Evolutionary conservation across 129 eudicot genomes (phyloP).

Genomic region (Cynara cardunculus): DNA sequence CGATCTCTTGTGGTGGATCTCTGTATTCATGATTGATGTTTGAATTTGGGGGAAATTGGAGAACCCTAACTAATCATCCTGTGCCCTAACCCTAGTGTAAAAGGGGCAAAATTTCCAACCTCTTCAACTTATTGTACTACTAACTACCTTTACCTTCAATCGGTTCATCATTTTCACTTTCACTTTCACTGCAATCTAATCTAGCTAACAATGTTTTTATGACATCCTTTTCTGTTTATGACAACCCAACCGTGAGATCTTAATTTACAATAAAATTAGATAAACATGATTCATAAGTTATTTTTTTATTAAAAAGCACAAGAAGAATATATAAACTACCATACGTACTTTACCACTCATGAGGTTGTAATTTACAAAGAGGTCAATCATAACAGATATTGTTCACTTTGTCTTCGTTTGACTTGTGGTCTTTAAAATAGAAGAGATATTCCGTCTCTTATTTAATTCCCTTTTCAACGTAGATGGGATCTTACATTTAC

Average conservation of each 20-base stretch:
- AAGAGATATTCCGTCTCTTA: no score
- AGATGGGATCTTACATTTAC: no score
- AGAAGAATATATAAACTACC: no score
- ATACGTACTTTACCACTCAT: no score
- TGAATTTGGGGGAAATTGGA: slow-evolving; percentile 23
- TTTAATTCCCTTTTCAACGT: no score
- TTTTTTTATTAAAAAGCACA: background rate
- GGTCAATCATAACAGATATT: no score
- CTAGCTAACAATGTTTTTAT: background rate
- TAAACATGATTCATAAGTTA: background rate
- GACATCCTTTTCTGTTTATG: background rate
- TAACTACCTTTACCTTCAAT: background rate
- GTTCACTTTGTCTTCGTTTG: no score
- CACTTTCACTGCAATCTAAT: slow-evolving; percentile 4
- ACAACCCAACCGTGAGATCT: background rate
- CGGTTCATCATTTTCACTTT: slow-evolving; percentile 1
- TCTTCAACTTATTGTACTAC: background rate
- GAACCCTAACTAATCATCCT: slow-evolving; percentile 22
- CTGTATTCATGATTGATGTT: slow-evolving; percentile 24
- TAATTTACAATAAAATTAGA: background rate
- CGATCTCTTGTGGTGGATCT: slow-evolving; percentile 70
- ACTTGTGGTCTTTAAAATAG: no score
- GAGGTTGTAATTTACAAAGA: no score
- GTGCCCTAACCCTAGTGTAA: background rate
- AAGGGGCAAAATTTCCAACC: slow-evolving; percentile 3